Conservation (phyloP, 345 rosid species). For the Eutrema japonicum region DNA sequence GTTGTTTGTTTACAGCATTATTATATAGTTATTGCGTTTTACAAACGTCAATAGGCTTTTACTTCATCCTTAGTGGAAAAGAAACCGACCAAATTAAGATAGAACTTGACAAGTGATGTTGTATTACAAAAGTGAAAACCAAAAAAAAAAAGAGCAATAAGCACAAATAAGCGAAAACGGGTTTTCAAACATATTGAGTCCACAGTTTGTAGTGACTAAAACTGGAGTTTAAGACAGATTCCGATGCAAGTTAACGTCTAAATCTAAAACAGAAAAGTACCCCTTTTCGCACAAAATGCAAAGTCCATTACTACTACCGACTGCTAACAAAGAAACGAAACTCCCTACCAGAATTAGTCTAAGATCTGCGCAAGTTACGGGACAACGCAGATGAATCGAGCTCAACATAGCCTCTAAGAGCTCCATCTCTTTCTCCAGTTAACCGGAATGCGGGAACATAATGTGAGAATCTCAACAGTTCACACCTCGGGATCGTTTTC, state of each 20-base stretch:
- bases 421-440: slow-evolving; percentile 61
- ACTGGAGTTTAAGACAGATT: neutral
- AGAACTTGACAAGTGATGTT: too few relatives aligned
- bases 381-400: slow-evolving; percentile 76
- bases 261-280: neutral
- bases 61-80: too few relatives aligned
- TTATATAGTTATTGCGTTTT: too few relatives aligned
- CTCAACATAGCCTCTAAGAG: slow-evolving; percentile 55
- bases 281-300: slow-evolving; percentile 17
- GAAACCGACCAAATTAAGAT: too few relatives aligned
- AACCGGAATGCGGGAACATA: slow-evolving; percentile 66
- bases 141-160: too few relatives aligned
- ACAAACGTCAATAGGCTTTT: too few relatives aligned
- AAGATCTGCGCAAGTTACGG: slow-evolving; percentile 28
- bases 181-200: neutral
- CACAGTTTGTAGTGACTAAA: neutral
- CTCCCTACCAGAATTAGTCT: slow-evolving; percentile 14
- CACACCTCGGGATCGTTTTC: slow-evolving; percentile 52
- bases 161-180: neutral
- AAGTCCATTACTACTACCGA: neutral
- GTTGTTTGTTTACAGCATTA: too few relatives aligned
- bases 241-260: neutral
- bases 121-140: neutral
- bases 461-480: slow-evolving; percentile 81
- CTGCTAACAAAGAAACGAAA: neutral